Conservation (phyloP, 805 yeast species). For the Schwanniomyces pseudopolymorphus region DNA sequence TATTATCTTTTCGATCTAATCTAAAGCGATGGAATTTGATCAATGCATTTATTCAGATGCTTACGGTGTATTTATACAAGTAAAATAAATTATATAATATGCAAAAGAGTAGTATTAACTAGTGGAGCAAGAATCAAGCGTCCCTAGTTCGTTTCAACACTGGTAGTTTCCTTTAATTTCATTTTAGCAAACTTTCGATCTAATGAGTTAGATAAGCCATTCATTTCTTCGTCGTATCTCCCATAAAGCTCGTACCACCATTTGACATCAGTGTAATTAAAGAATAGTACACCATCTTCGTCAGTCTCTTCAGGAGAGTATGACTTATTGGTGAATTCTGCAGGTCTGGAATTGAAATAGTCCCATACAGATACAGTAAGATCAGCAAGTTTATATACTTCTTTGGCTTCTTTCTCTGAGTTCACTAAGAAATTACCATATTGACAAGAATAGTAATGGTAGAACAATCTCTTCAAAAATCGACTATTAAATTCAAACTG, state of each 20-base stretch:
- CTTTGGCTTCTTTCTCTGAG: constrained; percentile 60
- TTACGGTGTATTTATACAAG: background rate
- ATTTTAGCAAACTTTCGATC: constrained; percentile 43
- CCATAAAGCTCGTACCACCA: constrained; percentile 94
- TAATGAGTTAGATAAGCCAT: constrained; percentile 39
- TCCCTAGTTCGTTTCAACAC: background rate
- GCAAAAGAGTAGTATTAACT: background rate
- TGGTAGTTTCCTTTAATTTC: constrained; percentile 17
- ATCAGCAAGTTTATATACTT: constrained; percentile 31
- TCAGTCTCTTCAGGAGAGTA: constrained; percentile 26
- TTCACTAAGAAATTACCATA: constrained; percentile 88
- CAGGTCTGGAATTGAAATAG: constrained; percentile 73
- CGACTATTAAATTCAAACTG: constrained; percentile 87
- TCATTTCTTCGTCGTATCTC: constrained; percentile 58
- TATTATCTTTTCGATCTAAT: constrained; percentile 1
- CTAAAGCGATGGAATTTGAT: background rate
- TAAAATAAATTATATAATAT: background rate
- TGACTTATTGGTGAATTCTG: constrained; percentile 61
- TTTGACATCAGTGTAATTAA: constrained; percentile 59
- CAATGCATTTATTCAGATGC: background rate
- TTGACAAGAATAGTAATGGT: constrained; percentile 91
- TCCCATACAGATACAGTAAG: constrained; percentile 88
- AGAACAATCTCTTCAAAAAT: constrained; percentile 76
- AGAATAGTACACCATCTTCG: constrained; percentile 50
- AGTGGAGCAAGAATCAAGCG: too few relatives aligned